These are phyloP conservation scores for Ambrosiella xylebori DNA, from an alignment of 2,329 filamentous ascomycete species.

Conservation along the genomic window DNA sequence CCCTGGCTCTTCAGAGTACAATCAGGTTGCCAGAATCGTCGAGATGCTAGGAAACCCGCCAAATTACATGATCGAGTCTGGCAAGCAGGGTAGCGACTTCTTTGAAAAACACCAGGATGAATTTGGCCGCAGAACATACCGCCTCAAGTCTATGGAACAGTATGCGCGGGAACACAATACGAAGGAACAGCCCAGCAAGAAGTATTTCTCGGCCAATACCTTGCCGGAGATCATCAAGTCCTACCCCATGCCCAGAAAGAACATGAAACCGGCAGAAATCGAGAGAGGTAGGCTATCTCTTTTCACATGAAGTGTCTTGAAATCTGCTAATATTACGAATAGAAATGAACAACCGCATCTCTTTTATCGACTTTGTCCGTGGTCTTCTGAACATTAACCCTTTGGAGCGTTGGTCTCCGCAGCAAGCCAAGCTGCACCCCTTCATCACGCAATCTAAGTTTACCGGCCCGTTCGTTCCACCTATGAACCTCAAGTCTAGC, in stretches of 20 bases:
- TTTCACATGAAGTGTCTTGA: neutral
- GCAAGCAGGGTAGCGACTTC: constrained; percentile 93
- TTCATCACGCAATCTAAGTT: constrained; percentile 99
- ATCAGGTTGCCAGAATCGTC: constrained; percentile 89
- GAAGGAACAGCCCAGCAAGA: constrained; percentile 98
- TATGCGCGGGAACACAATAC: constrained; percentile 90
- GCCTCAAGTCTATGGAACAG: constrained; percentile 93
- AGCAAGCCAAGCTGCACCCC: constrained; percentile 90
- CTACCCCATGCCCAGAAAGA: constrained; percentile 96
- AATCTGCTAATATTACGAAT: constrained; percentile 13
- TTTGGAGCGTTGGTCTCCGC: constrained; percentile 89
- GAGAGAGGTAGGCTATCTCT: constrained; percentile 56
- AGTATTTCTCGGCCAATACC: constrained; percentile 91
- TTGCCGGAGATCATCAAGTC: constrained; percentile 94
- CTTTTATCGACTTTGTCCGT: constrained; percentile 95
- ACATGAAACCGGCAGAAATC: constrained; percentile 95
- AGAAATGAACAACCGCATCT: constrained; percentile 98
- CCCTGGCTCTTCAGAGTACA: constrained; percentile 95
- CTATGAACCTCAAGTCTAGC: constrained; percentile 87
- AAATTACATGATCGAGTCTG: constrained; percentile 98
- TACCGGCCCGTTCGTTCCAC: constrained; percentile 86
- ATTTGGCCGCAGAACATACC: constrained; percentile 76
- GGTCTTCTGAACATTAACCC: constrained; percentile 89
- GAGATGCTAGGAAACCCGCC: constrained; percentile 96
- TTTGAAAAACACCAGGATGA: constrained; percentile 82